Evolutionary conservation across 441 rosid species (phyloP).

Genomic region (Gossypium schwendimanii): DNA sequence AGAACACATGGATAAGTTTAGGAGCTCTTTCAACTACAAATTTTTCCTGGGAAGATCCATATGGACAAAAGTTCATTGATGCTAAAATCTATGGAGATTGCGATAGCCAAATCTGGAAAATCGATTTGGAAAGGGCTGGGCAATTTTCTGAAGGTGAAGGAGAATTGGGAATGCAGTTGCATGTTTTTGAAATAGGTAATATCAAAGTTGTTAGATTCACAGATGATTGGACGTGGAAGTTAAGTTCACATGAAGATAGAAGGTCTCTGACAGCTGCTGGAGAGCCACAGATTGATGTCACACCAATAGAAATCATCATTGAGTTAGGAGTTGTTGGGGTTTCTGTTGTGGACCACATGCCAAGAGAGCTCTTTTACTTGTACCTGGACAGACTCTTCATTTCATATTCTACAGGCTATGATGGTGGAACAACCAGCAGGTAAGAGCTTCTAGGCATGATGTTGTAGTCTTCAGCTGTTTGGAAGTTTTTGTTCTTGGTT

Average conservation of each 20-base stretch:
- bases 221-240: conserved; percentile 31
- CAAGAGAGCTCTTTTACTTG: conserved; percentile 77
- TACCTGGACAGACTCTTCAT: conserved; percentile 75
- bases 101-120: conserved; percentile 36
- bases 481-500: not conserved
- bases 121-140: conserved; percentile 63
- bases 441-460: conserved; percentile 18
- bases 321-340: conserved; percentile 91
- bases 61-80: conserved; percentile 79
- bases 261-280: conserved; percentile 36
- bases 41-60: conserved; percentile 96
- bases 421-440: conserved; percentile 95
- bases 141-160: conserved; percentile 34
- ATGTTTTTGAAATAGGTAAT: conserved; percentile 63
- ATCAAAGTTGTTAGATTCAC: conserved; percentile 68
- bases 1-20: conserved; percentile 69
- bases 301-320: conserved; percentile 71
- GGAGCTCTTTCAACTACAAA: conserved; percentile 64
- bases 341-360: conserved; percentile 79
- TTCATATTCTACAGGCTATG: conserved; percentile 90
- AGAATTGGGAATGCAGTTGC: conserved; percentile 54
- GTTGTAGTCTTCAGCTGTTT: not conserved
- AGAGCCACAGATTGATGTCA: conserved; percentile 32
- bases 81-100: conserved; percentile 45
- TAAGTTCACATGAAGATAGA: conserved; percentile 35